Conservation (phyloP, 495 filamentous ascomycete genomes). For the Annulohypoxylon nitens region DNA sequence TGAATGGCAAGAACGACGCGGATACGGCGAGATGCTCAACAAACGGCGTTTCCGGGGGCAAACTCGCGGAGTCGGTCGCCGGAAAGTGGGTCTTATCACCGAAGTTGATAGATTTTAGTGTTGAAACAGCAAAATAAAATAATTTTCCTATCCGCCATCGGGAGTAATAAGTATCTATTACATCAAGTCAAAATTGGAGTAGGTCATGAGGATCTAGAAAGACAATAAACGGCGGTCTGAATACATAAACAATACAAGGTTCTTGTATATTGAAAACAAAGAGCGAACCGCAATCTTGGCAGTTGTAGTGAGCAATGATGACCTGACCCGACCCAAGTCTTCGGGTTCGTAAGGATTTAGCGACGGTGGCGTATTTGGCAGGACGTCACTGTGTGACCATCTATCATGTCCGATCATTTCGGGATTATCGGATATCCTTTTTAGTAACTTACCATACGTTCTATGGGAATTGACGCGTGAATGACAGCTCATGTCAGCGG, state of each 20-base stretch:
- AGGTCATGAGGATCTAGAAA: slow-evolving; percentile 4
- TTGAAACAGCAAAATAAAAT: neutral
- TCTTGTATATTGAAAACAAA: neutral
- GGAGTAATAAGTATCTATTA: neutral
- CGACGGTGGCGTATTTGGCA: slow-evolving; percentile 3
- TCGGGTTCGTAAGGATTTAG: neutral
- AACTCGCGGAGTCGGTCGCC: slow-evolving; percentile 26
- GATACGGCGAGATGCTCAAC: neutral
- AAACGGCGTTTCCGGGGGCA: slow-evolving; percentile 11
- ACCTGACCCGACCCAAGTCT: slow-evolving; percentile 1
- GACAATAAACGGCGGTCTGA: slow-evolving; percentile 27
- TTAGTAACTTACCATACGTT: neutral
- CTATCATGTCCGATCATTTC: slow-evolving; percentile 5
- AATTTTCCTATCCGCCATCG: slow-evolving; percentile 10
- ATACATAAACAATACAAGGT: neutral
- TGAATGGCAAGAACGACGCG: neutral
- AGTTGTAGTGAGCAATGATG: neutral
- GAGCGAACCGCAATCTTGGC: slow-evolving; percentile 15
- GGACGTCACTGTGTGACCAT: slow-evolving; percentile 1
- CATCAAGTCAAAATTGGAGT: neutral
- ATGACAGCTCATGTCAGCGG: too few species aligned
- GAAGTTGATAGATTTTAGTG: neutral
- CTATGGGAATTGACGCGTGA: neutral
- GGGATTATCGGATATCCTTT: slow-evolving; percentile 10
- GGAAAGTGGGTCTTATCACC: slow-evolving; percentile 27